Conservation (phyloP, 108 stramenopile species). For the Asterionellopsis glacialis region DNA sequence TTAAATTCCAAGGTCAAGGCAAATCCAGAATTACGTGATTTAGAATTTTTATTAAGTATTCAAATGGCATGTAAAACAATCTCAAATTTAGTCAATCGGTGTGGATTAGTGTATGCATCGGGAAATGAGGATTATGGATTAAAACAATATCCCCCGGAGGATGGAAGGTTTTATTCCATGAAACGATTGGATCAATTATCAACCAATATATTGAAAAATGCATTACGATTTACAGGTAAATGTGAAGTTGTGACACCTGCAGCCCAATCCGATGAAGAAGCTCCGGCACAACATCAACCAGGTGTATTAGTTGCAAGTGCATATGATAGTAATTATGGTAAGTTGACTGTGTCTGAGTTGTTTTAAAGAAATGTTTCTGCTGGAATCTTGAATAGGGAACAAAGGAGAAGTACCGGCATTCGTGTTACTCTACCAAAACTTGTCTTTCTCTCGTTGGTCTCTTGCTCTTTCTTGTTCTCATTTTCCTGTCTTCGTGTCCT, state of each 20-base stretch:
- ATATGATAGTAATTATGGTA: constrained; percentile 64
- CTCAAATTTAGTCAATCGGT: constrained; percentile 77
- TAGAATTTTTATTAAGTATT: constrained; percentile 72
- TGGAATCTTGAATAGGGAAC: too few relatives aligned
- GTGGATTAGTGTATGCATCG: constrained; percentile 32
- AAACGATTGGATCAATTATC: constrained; percentile 96
- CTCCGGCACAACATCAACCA: constrained; percentile 68
- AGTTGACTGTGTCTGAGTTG: constrained; percentile 1
- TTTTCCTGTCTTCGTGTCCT: too few relatives aligned
- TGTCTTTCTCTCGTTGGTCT: too few relatives aligned
- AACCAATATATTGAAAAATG: constrained; percentile 94
- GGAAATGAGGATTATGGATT: neutral
- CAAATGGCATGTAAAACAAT: constrained; percentile 97
- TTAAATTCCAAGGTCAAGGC: constrained; percentile 40
- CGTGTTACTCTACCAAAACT: too few relatives aligned
- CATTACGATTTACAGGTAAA: constrained; percentile 83
- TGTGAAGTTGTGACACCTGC: constrained; percentile 64
- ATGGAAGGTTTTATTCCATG: constrained; percentile 87
- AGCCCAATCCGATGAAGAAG: constrained; percentile 34
- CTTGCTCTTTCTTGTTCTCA: too few relatives aligned
- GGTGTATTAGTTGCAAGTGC: constrained; percentile 86
- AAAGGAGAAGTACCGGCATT: too few relatives aligned
- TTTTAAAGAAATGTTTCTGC: neutral
- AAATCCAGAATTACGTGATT: constrained; percentile 43
- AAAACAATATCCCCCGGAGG: constrained; percentile 19